Percentiles rank a stretch among this genome's conserved stretches.
These are phyloP conservation scores for Pleurotus djamor DNA, from an alignment of 768 basidiomycete species.

Conservation along the genomic window DNA sequence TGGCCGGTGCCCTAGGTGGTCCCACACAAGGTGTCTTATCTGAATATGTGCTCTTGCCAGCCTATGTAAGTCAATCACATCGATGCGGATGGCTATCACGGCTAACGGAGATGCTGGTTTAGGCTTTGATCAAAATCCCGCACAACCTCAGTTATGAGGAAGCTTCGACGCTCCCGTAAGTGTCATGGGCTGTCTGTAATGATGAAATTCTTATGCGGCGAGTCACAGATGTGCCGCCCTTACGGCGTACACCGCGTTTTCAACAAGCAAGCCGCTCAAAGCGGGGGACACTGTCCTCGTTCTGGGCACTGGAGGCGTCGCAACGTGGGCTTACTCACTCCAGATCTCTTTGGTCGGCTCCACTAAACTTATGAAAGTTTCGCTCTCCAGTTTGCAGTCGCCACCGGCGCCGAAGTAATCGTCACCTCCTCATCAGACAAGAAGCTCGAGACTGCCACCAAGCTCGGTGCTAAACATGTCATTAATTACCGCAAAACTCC, in stretches of 20 bases:
- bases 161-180: slow-evolving; percentile 42
- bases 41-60: slow-evolving; percentile 35
- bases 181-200: too few relatives aligned
- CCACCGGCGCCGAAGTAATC: slow-evolving; percentile 48
- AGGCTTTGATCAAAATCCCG: slow-evolving; percentile 35
- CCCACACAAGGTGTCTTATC: slow-evolving; percentile 35
- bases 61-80: slow-evolving; percentile 19
- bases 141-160: slow-evolving; percentile 43
- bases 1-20: slow-evolving; percentile 27
- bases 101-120: neutral
- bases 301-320: slow-evolving; percentile 43
- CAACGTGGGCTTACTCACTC: slow-evolving; percentile 21
- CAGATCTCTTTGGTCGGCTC: neutral
- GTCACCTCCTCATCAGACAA: slow-evolving; percentile 47
- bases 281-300: slow-evolving; percentile 47
- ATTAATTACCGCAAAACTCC: slow-evolving; percentile 52
- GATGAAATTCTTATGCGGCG: too few relatives aligned
- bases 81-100: neutral
- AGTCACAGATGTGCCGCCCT: slow-evolving; percentile 35
- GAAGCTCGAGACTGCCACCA: slow-evolving; percentile 39
- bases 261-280: slow-evolving; percentile 33
- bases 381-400: slow-evolving; percentile 46
- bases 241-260: slow-evolving; percentile 48
- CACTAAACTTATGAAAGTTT: slow-evolving; percentile 24
- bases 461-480: slow-evolving; percentile 38